These are phyloP conservation scores for Collybia sp. DNA, from an alignment of 768 basidiomycete genomes.

Conservation along the genomic window DNA sequence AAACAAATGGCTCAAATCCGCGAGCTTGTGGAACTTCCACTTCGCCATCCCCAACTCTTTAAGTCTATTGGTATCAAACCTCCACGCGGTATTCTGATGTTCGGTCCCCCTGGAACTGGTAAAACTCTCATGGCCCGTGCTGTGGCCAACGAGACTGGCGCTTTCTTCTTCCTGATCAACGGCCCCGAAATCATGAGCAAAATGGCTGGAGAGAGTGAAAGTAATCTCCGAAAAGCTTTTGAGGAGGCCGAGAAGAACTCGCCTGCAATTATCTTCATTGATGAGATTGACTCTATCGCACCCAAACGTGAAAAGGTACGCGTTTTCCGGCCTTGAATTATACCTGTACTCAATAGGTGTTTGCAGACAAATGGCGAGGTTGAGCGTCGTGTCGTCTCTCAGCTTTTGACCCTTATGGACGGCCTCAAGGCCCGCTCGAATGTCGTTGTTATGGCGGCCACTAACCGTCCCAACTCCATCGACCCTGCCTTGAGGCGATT, in stretches of 20 bases:
- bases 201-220: conserved; percentile 99
- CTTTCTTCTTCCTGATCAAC: conserved; percentile 99
- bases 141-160: conserved; percentile 98
- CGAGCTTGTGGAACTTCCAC: conserved; percentile 95
- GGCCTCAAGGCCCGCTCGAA: conserved; percentile 98
- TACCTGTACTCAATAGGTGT: background rate
- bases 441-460: conserved; percentile 99
- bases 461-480: conserved; percentile 98
- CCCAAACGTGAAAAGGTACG: conserved; percentile 98
- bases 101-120: conserved; percentile 97
- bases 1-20: conserved; percentile 99
- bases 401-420: conserved; percentile 98
- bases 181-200: conserved; percentile 99
- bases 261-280: conserved; percentile 99
- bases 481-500: conserved; percentile 98
- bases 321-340: conserved; percentile 1
- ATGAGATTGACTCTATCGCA: conserved; percentile 98
- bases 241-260: conserved; percentile 99
- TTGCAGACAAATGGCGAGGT: conserved; percentile 96
- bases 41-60: conserved; percentile 98
- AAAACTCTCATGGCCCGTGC: conserved; percentile 99
- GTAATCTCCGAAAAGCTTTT: conserved; percentile 96
- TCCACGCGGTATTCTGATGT: conserved; percentile 98
- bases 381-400: conserved; percentile 98
- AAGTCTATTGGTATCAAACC: conserved; percentile 99